A percentile compares a stretch with the other conserved stretches of the same genome.
Evolutionary conservation across 2,329 filamentous ascomycete genomes (phyloP).

Genomic region (Clonostachys rhizophaga): DNA sequence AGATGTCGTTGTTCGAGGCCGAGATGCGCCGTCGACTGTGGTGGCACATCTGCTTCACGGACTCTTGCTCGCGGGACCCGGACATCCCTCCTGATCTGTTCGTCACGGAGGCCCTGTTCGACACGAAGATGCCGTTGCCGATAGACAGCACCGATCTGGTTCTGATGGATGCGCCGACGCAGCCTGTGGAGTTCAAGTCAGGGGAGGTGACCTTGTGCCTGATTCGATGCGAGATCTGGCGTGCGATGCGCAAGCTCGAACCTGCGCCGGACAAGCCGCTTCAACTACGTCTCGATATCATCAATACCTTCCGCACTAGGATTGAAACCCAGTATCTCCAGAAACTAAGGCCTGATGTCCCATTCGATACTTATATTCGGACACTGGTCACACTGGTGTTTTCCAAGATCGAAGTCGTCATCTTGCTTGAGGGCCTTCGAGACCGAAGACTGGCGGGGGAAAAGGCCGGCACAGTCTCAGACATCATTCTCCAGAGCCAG

Average conservation of each 20-base stretch:
- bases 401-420: too few species aligned
- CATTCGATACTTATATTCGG: too few species aligned
- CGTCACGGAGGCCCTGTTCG: constrained; percentile 42
- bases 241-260: neutral
- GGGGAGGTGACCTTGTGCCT: neutral
- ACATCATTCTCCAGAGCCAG: too few species aligned
- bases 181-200: constrained; percentile 15
- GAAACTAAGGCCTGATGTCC: too few species aligned
- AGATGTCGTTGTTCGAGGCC: constrained; percentile 55
- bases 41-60: constrained; percentile 59
- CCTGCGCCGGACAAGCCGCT: neutral
- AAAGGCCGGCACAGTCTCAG: too few species aligned
- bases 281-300: too few species aligned
- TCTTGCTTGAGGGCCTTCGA: too few species aligned
- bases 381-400: too few species aligned
- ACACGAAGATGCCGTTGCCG: constrained; percentile 49
- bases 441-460: too few species aligned
- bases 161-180: constrained; percentile 15
- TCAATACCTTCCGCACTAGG: too few species aligned
- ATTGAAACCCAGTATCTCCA: too few species aligned
- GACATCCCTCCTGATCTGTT: constrained; percentile 45
- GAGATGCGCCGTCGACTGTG: constrained; percentile 63
- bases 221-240: constrained; percentile 1
- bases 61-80: constrained; percentile 50
- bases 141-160: constrained; percentile 52